phyloP scores from a whole-genome alignment of 306 rosid genomes.

The Spatholobus suberectus region DNA sequence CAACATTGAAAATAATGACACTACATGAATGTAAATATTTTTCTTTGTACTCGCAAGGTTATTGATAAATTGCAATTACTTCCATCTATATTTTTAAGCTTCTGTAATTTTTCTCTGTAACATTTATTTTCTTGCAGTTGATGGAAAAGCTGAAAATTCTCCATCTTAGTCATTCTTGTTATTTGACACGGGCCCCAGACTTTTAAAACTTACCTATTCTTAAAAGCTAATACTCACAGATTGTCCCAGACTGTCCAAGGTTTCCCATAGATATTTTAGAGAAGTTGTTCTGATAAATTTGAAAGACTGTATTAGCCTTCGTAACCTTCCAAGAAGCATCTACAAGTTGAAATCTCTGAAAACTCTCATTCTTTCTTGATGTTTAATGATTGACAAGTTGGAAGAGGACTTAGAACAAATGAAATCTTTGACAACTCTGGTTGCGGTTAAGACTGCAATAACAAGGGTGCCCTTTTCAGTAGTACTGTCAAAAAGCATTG shows the following conservation, averaged over 20 bases:
- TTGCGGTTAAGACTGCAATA: conserved; percentile 48
- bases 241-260: conserved; percentile 18
- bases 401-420: conserved; percentile 31
- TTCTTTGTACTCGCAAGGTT: neutral
- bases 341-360: conserved; percentile 31
- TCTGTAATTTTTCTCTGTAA: neutral
- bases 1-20: too few species aligned
- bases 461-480: conserved; percentile 33
- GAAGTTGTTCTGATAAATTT: conserved; percentile 33
- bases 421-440: conserved; percentile 21
- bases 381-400: conserved; percentile 22
- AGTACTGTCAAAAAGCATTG: conserved; percentile 8
- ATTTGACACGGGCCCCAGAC: conserved; percentile 27
- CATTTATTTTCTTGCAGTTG: neutral
- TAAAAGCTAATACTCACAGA: conserved; percentile 33
- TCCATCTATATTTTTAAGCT: too few species aligned
- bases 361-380: conserved; percentile 43
- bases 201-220: conserved; percentile 44
- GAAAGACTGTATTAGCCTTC: conserved; percentile 32
- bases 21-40: too few species aligned
- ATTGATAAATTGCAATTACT: neutral
- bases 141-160: conserved; percentile 34
- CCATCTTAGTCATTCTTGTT: conserved; percentile 41
- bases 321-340: conserved; percentile 39
- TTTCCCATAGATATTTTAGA: neutral